phyloP scores from a whole-genome alignment of 768 basidiomycete species.

The Pleurotus pulmonarius region DNA sequence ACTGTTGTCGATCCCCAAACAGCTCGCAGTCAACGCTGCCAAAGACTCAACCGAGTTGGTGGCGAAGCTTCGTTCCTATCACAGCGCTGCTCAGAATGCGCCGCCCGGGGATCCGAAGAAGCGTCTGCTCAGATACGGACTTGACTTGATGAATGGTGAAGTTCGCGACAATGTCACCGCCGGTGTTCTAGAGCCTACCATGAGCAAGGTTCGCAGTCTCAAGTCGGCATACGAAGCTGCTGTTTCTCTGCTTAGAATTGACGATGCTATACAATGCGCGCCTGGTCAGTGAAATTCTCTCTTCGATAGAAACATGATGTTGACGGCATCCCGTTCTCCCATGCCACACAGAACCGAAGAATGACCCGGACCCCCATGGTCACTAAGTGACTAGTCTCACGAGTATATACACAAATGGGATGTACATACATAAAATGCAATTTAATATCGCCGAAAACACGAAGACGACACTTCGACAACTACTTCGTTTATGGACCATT shows the following conservation, averaged over 20 bases:
- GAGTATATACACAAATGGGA: background rate
- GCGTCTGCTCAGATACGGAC: conserved; percentile 83
- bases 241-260: conserved; percentile 90
- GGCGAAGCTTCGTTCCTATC: conserved; percentile 94
- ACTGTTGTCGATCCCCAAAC: conserved; percentile 93
- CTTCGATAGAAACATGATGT: conserved; percentile 15
- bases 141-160: conserved; percentile 92
- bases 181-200: conserved; percentile 92
- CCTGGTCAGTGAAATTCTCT: conserved; percentile 55
- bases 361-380: conserved; percentile 71
- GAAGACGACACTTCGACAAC: too few relatives aligned
- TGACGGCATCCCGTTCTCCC: background rate
- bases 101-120: conserved; percentile 90
- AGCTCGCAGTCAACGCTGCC: conserved; percentile 94
- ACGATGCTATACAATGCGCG: conserved; percentile 91
- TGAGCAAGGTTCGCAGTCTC: conserved; percentile 95
- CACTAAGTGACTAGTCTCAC: conserved; percentile 38
- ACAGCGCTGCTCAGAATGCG: conserved; percentile 94
- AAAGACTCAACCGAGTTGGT: conserved; percentile 98
- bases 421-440: background rate
- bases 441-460: too few relatives aligned
- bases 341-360: conserved; percentile 55
- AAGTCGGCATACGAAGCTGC: conserved; percentile 98
- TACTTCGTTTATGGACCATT: too few relatives aligned
- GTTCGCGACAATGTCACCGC: conserved; percentile 93